Evolutionary conservation across 2,329 filamentous ascomycete genomes (phyloP).

Genomic region (Bipolaris cookei): DNA sequence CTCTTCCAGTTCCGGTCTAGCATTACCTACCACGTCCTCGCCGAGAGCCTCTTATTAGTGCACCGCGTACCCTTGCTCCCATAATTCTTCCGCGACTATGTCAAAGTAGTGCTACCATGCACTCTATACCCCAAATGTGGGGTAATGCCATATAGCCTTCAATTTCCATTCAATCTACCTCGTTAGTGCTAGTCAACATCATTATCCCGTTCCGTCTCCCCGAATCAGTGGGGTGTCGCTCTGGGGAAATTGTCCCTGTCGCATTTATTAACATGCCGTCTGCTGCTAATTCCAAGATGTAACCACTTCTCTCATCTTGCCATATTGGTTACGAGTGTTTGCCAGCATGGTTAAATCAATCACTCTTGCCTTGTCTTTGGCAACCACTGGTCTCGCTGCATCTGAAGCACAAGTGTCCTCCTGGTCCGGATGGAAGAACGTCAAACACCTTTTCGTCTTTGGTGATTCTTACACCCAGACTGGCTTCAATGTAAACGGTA

Average conservation of each 20-base stretch:
- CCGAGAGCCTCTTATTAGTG: conserved; percentile 7
- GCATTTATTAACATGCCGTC: conserved; percentile 22
- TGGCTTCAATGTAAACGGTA: conserved; percentile 61
- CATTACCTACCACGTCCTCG: neutral
- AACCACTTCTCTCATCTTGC: conserved; percentile 1
- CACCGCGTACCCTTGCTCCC: conserved; percentile 8
- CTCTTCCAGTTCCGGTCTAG: conserved; percentile 8
- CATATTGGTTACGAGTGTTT: neutral
- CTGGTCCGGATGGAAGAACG: conserved; percentile 44
- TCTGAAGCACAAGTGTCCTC: conserved; percentile 23
- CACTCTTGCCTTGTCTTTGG: conserved; percentile 31
- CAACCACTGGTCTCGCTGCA: conserved; percentile 28
- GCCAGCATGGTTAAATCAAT: conserved; percentile 32
- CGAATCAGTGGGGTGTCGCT: conserved; percentile 18
- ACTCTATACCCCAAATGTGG: conserved; percentile 25
- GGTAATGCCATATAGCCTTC: conserved; percentile 24
- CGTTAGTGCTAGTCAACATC: conserved; percentile 24
- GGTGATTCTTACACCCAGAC: conserved; percentile 67
- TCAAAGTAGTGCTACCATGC: conserved; percentile 9
- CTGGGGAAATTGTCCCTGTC: conserved; percentile 2
- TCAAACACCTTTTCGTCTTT: conserved; percentile 47
- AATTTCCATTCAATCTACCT: conserved; percentile 38
- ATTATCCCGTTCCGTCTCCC: conserved; percentile 16
- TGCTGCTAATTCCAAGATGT: neutral
- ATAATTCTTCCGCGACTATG: conserved; percentile 28